Conservation (phyloP, 345 rosid genomes). For the Passiflora organensis region DNA sequence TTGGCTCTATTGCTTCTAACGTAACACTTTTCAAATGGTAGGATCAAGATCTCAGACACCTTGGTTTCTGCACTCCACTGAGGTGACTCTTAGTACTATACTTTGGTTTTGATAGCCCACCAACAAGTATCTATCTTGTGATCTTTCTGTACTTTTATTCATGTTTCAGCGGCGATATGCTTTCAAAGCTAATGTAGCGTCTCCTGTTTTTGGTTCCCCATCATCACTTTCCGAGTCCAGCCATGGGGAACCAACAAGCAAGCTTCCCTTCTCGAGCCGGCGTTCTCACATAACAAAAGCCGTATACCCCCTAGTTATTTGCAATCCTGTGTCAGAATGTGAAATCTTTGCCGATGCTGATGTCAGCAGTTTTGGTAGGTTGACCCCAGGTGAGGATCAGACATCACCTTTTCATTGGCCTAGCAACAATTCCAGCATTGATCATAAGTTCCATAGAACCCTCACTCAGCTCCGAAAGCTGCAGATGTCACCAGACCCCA, state of each 20-base stretch:
- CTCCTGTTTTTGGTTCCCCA: constrained; percentile 39
- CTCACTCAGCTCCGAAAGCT: constrained; percentile 44
- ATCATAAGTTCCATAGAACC: constrained; percentile 41
- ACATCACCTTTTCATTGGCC: constrained; percentile 48
- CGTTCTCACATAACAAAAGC: constrained; percentile 58
- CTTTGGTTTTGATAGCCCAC: constrained; percentile 4
- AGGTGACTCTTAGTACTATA: constrained; percentile 34
- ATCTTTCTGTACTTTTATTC: constrained; percentile 7
- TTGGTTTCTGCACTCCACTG: constrained; percentile 41
- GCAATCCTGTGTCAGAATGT: constrained; percentile 74
- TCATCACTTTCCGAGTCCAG: constrained; percentile 45
- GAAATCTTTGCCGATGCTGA: constrained; percentile 44
- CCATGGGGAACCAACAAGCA: constrained; percentile 49
- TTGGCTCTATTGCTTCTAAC: neutral
- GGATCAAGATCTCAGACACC: constrained; percentile 45
- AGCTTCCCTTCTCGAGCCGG: constrained; percentile 35
- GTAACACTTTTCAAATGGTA: constrained; percentile 19
- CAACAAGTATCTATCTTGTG: constrained; percentile 8
- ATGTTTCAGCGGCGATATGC: constrained; percentile 43
- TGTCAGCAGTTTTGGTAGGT: constrained; percentile 33
- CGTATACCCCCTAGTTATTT: constrained; percentile 60
- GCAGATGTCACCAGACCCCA: constrained; percentile 50
- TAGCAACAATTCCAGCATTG: constrained; percentile 32
- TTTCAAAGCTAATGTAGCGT: constrained; percentile 31
- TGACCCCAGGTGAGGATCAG: constrained; percentile 43